Evolutionary conservation across 1,284 basidiomycete genomes (phyloP), one percentile per base, ranked within the genome.

Genomic region (Ustilago hordei): DNA sequence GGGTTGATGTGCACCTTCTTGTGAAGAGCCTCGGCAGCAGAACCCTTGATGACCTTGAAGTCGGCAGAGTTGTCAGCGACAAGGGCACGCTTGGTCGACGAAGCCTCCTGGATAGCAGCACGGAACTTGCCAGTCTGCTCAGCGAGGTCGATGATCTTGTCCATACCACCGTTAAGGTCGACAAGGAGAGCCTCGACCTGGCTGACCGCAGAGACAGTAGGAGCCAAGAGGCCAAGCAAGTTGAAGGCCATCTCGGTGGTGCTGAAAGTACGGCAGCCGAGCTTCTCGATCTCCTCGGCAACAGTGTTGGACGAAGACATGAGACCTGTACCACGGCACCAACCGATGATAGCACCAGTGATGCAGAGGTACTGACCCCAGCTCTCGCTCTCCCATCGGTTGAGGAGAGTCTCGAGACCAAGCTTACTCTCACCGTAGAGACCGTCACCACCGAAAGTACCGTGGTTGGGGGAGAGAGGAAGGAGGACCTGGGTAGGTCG

Each of bases 211-310:
- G 98, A 98, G 60, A 99, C 90, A n/a, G 98, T 91, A 50, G 97
- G 96, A 87, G 98, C 97, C 95, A 99, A 97, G 55, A 87, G 90
- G 80, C 96, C 97, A 65, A 99, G 92, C 82, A 99, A 94, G 88
- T 98, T 99, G 91, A 99, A 99, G 3, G 95, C 95, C 96, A 99
- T 99, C 89, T 99, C 96, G 89, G 98, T 98, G 56, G 95, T 93
- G 3, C 95, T 97, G 91, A 98, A 99, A 5, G 97, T 99, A 81
- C 96, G 91, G 73, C 97, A 93, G 80, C 97, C 96, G 76, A 94
- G 91, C 78, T 92, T 91, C 88, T 99, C 96, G 58, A 99, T 90
- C 71, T 95, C 94, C 75, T 97, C 93, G 50, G 97, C 94, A 63
- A 98, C 92, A 60, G 93, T 94, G 88, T 98, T 97, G 65, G 94